Evolutionary conservation across 495 filamentous ascomycete genomes (phyloP).

Genomic region (Aspergillus asperescens): DNA sequence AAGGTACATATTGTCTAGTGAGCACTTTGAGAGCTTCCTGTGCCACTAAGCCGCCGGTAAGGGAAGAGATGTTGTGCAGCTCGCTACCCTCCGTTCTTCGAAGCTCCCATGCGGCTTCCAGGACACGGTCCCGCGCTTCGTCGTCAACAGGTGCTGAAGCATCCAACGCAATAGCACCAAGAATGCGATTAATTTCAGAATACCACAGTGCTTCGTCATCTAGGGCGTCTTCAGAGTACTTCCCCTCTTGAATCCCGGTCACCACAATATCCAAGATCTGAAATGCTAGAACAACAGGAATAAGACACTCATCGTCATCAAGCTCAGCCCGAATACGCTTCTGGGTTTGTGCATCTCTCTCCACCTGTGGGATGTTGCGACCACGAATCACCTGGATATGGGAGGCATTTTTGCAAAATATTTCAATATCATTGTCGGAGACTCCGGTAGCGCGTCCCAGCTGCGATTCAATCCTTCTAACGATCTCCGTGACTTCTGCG

Average conservation of each 20-base stretch:
- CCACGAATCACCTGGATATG: slow-evolving; percentile 84
- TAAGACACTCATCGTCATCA: slow-evolving; percentile 51
- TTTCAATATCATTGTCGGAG: slow-evolving; percentile 72
- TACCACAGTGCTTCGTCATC: slow-evolving; percentile 35
- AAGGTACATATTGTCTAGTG: slow-evolving; percentile 92
- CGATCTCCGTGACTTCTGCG: slow-evolving; percentile 67
- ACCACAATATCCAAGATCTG: slow-evolving; percentile 55
- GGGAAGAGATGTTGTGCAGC: slow-evolving; percentile 87
- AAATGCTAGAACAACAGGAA: slow-evolving; percentile 74
- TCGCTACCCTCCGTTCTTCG: slow-evolving; percentile 77
- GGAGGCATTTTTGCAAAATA: slow-evolving; percentile 93
- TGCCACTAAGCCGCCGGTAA: slow-evolving; percentile 86
- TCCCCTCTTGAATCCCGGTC: slow-evolving; percentile 34
- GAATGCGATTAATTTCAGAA: slow-evolving; percentile 41
- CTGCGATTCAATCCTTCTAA: slow-evolving; percentile 55
- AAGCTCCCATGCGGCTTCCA: slow-evolving; percentile 57
- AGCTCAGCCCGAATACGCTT: slow-evolving; percentile 33
- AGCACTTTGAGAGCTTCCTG: slow-evolving; percentile 96
- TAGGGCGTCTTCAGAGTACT: slow-evolving; percentile 19
- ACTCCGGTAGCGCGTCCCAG: slow-evolving; percentile 48
- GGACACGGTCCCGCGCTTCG: slow-evolving; percentile 35
- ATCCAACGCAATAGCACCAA: slow-evolving; percentile 41
- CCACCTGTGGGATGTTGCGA: slow-evolving; percentile 45
- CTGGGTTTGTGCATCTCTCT: slow-evolving; percentile 28
- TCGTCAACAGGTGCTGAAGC: slow-evolving; percentile 42